A percentile compares a stretch with the other conserved stretches of the same genome.
Conservation (phyloP, 2,329 filamentous ascomycete genomes). For the Teratosphaeria gauchensis region DNA sequence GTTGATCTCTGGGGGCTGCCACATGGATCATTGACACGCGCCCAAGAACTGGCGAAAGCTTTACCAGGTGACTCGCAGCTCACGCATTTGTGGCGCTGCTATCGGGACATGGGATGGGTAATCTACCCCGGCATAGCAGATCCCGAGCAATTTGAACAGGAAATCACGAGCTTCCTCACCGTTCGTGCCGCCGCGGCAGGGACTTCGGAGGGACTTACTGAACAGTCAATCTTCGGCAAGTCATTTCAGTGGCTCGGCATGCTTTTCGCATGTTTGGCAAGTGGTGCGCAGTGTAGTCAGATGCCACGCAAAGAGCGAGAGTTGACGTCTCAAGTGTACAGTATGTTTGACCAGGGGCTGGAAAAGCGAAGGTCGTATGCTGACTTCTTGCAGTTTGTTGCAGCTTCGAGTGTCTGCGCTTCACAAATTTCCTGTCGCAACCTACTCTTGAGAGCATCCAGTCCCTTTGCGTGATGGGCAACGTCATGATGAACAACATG, state of each 20-base stretch:
- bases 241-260: constrained; percentile 50
- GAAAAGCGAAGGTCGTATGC: constrained; percentile 3
- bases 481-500: constrained; percentile 34
- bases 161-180: constrained; percentile 44
- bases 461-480: constrained; percentile 51
- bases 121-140: constrained; percentile 54
- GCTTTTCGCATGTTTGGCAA: constrained; percentile 53
- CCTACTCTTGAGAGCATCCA: constrained; percentile 53
- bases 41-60: constrained; percentile 49
- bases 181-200: constrained; percentile 37
- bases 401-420: constrained; percentile 54
- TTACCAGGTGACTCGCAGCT: constrained; percentile 50
- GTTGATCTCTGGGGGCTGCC: constrained; percentile 54
- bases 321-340: constrained; percentile 54
- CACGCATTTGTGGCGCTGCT: constrained; percentile 47
- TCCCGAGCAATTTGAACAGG: constrained; percentile 44
- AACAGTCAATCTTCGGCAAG: constrained; percentile 48
- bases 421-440: constrained; percentile 55
- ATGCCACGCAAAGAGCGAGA: constrained; percentile 50
- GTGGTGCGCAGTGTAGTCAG: constrained; percentile 51
- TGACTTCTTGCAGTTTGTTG: constrained; percentile 45
- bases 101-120: constrained; percentile 49
- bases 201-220: constrained; percentile 37
- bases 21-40: constrained; percentile 48
- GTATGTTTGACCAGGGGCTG: constrained; percentile 25